phyloP scores from a whole-genome alignment of 1,139 yeast genomes.

The Pichia sp. region DNA sequence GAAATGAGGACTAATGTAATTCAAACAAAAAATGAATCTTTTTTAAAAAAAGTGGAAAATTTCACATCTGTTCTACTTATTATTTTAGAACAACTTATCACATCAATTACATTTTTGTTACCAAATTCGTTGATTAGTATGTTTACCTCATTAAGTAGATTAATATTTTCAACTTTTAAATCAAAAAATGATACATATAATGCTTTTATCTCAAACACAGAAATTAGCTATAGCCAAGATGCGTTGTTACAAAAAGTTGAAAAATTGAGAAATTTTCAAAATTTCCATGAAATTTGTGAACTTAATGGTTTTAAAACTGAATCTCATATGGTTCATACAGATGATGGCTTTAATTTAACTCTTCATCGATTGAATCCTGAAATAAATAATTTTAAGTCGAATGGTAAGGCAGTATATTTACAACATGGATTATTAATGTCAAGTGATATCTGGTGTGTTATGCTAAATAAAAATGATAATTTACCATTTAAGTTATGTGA shows the following conservation, averaged over 20 bases:
- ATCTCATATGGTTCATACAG: slow-evolving; percentile 27
- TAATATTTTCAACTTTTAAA: slow-evolving; percentile 19
- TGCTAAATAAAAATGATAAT: slow-evolving; percentile 54
- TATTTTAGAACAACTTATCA: slow-evolving; percentile 25
- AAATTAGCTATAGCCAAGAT: slow-evolving; percentile 12
- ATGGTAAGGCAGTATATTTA: slow-evolving; percentile 54
- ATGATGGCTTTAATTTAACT: slow-evolving; percentile 28
- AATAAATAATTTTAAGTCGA: slow-evolving; percentile 25
- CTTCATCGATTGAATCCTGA: slow-evolving; percentile 29
- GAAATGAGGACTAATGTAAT: slow-evolving; percentile 9
- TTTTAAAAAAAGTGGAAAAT: slow-evolving; percentile 14
- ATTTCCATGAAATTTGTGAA: slow-evolving; percentile 25
- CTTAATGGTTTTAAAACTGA: slow-evolving; percentile 26
- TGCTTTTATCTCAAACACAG: slow-evolving; percentile 17
- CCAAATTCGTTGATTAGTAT: slow-evolving; percentile 24
- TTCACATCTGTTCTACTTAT: slow-evolving; percentile 24
- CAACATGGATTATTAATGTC: slow-evolving; percentile 93
- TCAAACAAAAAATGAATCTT: not conserved
- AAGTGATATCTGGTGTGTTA: slow-evolving; percentile 75
- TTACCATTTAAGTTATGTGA: slow-evolving; percentile 75
- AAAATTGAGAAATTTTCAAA: slow-evolving; percentile 21
- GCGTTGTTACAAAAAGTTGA: slow-evolving; percentile 19
- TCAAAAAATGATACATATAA: slow-evolving; percentile 21
- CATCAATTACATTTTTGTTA: slow-evolving; percentile 25
- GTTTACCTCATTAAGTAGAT: slow-evolving; percentile 23